Evolutionary conservation across 2,329 filamentous ascomycete species (phyloP).

Genomic region (Sporothrix pallida): DNA sequence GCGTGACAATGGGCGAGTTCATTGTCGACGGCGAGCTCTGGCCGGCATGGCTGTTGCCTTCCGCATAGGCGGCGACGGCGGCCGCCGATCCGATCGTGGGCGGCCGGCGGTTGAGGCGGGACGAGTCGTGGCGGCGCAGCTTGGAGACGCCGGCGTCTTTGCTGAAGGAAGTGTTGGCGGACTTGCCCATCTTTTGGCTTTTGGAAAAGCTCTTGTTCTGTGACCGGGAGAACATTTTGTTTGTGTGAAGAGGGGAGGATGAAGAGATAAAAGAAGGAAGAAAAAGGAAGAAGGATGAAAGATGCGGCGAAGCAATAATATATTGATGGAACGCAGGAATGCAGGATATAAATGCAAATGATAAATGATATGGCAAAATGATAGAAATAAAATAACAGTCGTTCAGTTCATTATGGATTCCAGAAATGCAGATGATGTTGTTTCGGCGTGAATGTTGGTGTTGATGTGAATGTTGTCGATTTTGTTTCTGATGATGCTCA

Average conservation of each 20-base stretch:
- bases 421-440: not conserved
- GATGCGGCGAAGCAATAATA: not conserved
- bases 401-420: constrained; percentile 11
- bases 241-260: not conserved
- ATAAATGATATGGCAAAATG: not conserved
- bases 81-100: constrained; percentile 55
- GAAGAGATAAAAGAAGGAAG: not conserved
- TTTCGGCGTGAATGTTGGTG: not conserved
- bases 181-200: constrained; percentile 54
- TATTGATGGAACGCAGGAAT: constrained; percentile 6
- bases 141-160: constrained; percentile 62
- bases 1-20: constrained; percentile 75
- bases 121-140: constrained; percentile 54
- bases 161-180: constrained; percentile 60
- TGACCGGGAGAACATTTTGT: constrained; percentile 56
- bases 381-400: constrained; percentile 7
- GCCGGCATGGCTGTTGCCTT: constrained; percentile 47
- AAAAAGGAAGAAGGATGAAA: not conserved
- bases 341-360: not conserved
- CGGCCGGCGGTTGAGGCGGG: constrained; percentile 52
- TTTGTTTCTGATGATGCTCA: not conserved
- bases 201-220: constrained; percentile 61
- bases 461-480: not conserved
- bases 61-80: constrained; percentile 39
- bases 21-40: constrained; percentile 45